Percentiles rank a stretch among this genome's conserved stretches.
Conservation (phyloP, 2,329 filamentous ascomycete genomes). For the Amesomyces nigricolor region DNA sequence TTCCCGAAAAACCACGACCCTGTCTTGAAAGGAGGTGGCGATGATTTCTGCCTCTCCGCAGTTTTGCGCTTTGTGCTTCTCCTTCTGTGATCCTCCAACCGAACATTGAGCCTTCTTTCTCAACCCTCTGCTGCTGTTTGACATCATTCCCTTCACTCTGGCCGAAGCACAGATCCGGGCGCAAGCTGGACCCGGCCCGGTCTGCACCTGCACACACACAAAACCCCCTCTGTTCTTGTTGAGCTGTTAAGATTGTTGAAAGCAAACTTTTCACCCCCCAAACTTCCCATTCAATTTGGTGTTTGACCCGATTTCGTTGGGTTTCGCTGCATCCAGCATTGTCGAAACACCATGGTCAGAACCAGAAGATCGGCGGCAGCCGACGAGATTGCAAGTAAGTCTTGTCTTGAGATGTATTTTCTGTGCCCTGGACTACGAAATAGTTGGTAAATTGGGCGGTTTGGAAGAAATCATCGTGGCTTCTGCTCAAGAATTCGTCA, state of each 20-base stretch:
- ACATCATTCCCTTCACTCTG: background rate
- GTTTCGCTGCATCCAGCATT: background rate
- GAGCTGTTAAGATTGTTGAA: background rate
- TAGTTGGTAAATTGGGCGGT: background rate
- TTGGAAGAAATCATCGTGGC: background rate
- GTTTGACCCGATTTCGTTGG: background rate
- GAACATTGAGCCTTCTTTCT: background rate
- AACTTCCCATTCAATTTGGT: background rate
- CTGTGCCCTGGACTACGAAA: background rate
- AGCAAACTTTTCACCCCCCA: background rate
- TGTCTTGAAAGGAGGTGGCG: slow-evolving; percentile 14
- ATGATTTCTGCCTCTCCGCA: background rate
- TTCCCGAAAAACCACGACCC: background rate
- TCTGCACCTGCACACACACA: background rate
- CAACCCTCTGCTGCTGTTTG: no score
- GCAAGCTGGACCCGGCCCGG: background rate
- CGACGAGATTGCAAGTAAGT: slow-evolving; percentile 20
- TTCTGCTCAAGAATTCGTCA: background rate
- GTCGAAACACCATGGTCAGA: slow-evolving; percentile 13
- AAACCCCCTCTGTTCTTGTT: no score
- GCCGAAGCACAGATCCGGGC: background rate
- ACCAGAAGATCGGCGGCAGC: slow-evolving; percentile 23
- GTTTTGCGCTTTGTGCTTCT: background rate
- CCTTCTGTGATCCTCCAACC: background rate
- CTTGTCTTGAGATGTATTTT: background rate